These are phyloP conservation scores for Tolypocladium nubicola DNA, from an alignment of 2,329 filamentous ascomycete genomes.

Conservation along the genomic window DNA sequence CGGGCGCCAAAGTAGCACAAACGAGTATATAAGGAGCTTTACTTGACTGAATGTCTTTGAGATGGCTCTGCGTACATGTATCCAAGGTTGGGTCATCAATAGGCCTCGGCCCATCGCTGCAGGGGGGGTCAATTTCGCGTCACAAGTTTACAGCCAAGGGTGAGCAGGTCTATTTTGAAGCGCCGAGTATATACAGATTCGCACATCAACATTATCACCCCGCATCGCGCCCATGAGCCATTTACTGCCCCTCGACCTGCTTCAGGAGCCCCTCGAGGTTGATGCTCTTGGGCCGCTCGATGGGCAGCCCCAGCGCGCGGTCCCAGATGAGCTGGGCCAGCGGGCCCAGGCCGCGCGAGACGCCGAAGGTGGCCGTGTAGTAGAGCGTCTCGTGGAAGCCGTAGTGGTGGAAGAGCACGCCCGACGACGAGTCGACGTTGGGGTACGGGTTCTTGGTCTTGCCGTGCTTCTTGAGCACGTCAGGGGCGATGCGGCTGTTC, in stretches of 20 bases:
- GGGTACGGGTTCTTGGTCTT: slow-evolving; percentile 98
- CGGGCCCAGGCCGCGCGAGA: slow-evolving; percentile 67
- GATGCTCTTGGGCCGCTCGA: slow-evolving; percentile 97
- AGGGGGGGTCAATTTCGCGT: no score
- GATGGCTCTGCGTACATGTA: no score
- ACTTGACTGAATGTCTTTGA: no score
- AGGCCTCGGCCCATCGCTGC: no score
- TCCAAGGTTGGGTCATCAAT: no score
- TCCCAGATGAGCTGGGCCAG: slow-evolving; percentile 96
- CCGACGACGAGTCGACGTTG: slow-evolving; percentile 89
- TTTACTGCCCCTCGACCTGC: slow-evolving; percentile 39
- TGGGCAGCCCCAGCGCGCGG: slow-evolving; percentile 82
- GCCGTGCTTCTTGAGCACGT: slow-evolving; percentile 86
- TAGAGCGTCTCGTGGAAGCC: slow-evolving; percentile 96
- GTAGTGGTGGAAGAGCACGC: slow-evolving; percentile 95
- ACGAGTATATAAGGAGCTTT: no score
- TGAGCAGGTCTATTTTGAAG: neutral
- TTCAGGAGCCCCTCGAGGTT: slow-evolving; percentile 80
- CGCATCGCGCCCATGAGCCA: neutral
- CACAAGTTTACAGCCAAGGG: neutral
- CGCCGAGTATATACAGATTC: neutral
- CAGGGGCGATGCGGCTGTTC: slow-evolving; percentile 84
- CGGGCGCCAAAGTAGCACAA: no score
- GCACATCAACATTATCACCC: neutral
- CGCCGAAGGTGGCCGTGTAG: slow-evolving; percentile 68